A percentile compares a stretch with the other conserved stretches of the same genome.
Conservation (phyloP, 2,329 filamentous ascomycete genomes). For the Ceratocystis lukuohia region DNA sequence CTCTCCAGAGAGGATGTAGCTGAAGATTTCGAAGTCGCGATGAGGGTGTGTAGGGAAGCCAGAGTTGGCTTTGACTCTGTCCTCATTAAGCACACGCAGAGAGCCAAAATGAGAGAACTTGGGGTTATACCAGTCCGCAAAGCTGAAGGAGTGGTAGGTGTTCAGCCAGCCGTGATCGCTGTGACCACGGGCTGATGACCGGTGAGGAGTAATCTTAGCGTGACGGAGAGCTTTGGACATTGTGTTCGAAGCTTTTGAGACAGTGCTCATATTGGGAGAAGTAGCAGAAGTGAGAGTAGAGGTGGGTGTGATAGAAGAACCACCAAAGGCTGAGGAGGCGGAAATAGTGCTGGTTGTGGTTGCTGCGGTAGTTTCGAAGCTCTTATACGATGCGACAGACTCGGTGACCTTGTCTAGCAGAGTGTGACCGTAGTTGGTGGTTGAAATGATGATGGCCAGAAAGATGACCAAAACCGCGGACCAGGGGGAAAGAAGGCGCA, state of each 20-base stretch:
- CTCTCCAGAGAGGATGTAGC: constrained; percentile 72
- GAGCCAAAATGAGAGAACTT: constrained; percentile 56
- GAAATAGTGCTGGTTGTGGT: constrained; percentile 16
- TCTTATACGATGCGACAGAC: constrained; percentile 20
- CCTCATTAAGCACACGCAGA: constrained; percentile 77
- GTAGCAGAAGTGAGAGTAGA: constrained; percentile 13
- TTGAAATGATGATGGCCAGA: constrained; percentile 29
- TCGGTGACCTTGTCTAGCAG: constrained; percentile 20
- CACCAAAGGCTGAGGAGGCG: constrained; percentile 17
- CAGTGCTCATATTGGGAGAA: constrained; percentile 26
- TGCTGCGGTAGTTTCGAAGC: constrained; percentile 18
- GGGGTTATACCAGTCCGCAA: constrained; percentile 59
- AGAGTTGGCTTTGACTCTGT: constrained; percentile 58
- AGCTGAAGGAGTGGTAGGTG: constrained; percentile 75
- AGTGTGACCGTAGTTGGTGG: constrained; percentile 22
- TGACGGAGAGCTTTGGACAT: constrained; percentile 52
- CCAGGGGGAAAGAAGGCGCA: constrained; percentile 27
- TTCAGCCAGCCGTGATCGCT: constrained; percentile 78
- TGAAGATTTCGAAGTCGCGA: constrained; percentile 80
- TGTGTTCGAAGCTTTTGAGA: constrained; percentile 30
- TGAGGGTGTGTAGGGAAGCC: constrained; percentile 81
- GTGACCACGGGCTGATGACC: constrained; percentile 59
- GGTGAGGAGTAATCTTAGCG: constrained; percentile 62
- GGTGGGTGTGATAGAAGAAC: constrained; percentile 17
- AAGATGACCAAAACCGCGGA: constrained; percentile 28